Evolutionary conservation across 2,329 filamentous ascomycete genomes (phyloP).

Genomic region (Cryphonectria radicalis): DNA sequence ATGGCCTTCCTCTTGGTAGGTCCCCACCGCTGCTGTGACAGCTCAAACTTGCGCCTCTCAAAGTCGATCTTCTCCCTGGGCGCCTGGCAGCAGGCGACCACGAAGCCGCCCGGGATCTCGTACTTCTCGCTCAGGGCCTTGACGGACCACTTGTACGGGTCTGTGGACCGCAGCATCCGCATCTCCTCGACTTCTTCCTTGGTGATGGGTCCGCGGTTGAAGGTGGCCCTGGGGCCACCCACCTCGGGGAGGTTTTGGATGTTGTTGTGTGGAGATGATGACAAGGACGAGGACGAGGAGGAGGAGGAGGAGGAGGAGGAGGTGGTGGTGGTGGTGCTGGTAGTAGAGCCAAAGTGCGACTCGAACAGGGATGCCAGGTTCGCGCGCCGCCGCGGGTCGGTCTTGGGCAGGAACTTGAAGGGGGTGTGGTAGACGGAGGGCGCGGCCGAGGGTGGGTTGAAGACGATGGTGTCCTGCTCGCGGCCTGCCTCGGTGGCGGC

Average conservation of each 20-base stretch:
- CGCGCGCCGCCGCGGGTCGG: conserved; percentile 57
- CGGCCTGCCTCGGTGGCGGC: conserved; percentile 37
- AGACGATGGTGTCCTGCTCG: conserved; percentile 49
- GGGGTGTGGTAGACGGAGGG: conserved; percentile 66
- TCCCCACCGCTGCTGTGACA: conserved; percentile 61
- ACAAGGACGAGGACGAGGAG: no score
- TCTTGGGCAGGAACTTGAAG: conserved; percentile 65
- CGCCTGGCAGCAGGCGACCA: conserved; percentile 61
- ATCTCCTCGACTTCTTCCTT: conserved; percentile 63
- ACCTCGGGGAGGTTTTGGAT: conserved; percentile 26
- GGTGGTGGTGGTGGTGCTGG: neutral
- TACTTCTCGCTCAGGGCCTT: conserved; percentile 57
- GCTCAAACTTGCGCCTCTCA: conserved; percentile 50
- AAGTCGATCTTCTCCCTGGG: conserved; percentile 51
- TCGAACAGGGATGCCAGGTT: conserved; percentile 52
- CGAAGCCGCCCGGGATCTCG: conserved; percentile 59
- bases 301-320: neutral
- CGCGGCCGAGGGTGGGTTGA: conserved; percentile 53
- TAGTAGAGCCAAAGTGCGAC: conserved; percentile 23
- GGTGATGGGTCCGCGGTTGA: conserved; percentile 52
- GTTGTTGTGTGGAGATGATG: neutral
- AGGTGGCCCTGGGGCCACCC: conserved; percentile 20
- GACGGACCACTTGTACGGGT: conserved; percentile 62
- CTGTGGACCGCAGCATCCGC: conserved; percentile 54
- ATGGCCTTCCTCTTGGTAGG: conserved; percentile 57